phyloP scores from a whole-genome alignment of 148 eudicot genomes.

The Heliosperma pusillum region DNA sequence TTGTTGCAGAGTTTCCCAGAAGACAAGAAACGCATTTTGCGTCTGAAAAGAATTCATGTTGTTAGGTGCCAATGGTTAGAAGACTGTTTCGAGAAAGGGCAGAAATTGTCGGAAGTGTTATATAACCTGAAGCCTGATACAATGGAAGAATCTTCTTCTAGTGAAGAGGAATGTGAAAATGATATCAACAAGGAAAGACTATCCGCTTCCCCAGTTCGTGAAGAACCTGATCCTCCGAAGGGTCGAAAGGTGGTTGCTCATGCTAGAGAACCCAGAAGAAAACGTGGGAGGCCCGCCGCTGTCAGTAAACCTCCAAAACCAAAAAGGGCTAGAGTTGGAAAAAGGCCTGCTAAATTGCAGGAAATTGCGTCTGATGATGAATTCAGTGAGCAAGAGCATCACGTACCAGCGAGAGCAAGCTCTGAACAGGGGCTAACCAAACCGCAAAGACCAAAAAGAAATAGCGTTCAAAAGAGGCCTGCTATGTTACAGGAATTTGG shows the following conservation, averaged over 20 bases:
- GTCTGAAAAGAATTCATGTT: constrained; percentile 52
- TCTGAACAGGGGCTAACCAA: constrained; percentile 23
- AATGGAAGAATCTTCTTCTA: constrained; percentile 45
- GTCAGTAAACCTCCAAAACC: constrained; percentile 50
- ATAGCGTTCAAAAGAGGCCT: constrained; percentile 44
- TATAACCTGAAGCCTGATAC: constrained; percentile 58
- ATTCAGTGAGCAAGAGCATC: constrained; percentile 19
- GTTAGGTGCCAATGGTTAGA: constrained; percentile 78
- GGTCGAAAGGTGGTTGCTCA: constrained; percentile 20
- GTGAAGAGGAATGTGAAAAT: constrained; percentile 34
- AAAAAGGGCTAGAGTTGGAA: constrained; percentile 45
- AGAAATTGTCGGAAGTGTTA: constrained; percentile 48
- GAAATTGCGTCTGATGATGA: constrained; percentile 39
- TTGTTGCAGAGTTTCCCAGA: constrained; percentile 62
- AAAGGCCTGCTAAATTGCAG: constrained; percentile 55
- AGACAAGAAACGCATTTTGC: constrained; percentile 40
- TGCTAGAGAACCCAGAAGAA: constrained; percentile 36
- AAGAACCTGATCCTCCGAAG: constrained; percentile 22
- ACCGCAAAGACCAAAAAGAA: constrained; percentile 51
- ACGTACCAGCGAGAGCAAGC: neutral
- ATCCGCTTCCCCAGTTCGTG: constrained; percentile 30
- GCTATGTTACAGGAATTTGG: constrained; percentile 50
- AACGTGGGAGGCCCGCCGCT: constrained; percentile 58
- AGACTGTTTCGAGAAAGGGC: constrained; percentile 53
- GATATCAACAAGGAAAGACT: neutral